These are phyloP conservation scores for Phaseolus coccineus DNA, from an alignment of 331 rosid species.

Conservation along the genomic window DNA sequence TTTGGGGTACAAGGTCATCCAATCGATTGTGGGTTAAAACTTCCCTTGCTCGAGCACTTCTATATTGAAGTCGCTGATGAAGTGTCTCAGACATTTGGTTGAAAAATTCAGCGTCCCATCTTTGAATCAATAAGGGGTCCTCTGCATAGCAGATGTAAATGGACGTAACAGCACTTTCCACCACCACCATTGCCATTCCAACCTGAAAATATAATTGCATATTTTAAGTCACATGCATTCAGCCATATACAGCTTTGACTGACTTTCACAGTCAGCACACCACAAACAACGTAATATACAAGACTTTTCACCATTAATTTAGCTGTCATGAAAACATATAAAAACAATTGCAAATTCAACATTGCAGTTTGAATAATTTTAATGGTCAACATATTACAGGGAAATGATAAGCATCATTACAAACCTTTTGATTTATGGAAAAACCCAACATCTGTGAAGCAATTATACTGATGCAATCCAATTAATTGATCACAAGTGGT, in stretches of 20 bases:
- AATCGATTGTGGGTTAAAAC: slow-evolving; percentile 61
- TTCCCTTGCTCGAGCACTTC: slow-evolving; percentile 82
- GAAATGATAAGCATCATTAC: not conserved
- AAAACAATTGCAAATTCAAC: slow-evolving; percentile 4
- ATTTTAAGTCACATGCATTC: slow-evolving; percentile 7
- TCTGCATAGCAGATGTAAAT: slow-evolving; percentile 95
- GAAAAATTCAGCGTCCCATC: slow-evolving; percentile 96
- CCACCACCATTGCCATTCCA: slow-evolving; percentile 95
- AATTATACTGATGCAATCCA: not conserved
- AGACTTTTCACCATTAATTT: not conserved
- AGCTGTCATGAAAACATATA: not conserved
- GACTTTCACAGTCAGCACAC: not conserved
- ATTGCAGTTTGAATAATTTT: slow-evolving; percentile 8
- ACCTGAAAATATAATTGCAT: slow-evolving; percentile 58
- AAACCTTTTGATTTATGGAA: slow-evolving; percentile 9
- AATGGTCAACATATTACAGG: slow-evolving; percentile 18
- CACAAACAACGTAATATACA: not conserved
- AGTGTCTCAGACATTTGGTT: slow-evolving; percentile 91
- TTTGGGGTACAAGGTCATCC: slow-evolving; percentile 56
- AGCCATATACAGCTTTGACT: slow-evolving; percentile 7
- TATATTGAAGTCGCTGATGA: slow-evolving; percentile 89
- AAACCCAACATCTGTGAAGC: not conserved
- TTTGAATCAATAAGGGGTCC: slow-evolving; percentile 82
- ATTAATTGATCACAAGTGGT: not conserved
- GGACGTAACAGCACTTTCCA: slow-evolving; percentile 96